Conservation (phyloP, 441 rosid genomes). For the Adansonia rubrostipa region DNA sequence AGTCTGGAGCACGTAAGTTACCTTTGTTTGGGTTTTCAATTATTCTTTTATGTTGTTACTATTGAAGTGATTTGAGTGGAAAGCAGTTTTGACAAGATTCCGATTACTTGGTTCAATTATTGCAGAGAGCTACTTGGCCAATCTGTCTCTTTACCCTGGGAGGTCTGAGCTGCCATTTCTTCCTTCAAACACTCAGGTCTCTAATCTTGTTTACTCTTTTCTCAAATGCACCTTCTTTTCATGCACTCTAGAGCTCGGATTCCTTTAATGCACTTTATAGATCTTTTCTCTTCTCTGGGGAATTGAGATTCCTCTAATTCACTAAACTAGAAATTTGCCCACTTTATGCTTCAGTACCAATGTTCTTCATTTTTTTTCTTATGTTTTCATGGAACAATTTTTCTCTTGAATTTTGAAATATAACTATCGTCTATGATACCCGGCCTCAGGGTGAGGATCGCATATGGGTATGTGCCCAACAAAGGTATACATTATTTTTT, state of each 20-base stretch:
- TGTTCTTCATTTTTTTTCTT: neutral
- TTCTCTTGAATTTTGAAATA: neutral
- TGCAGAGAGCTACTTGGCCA: conserved; percentile 88
- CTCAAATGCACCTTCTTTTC: conserved; percentile 2
- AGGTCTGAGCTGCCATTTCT: conserved; percentile 20
- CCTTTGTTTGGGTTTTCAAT: neutral
- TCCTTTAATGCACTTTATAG: neutral
- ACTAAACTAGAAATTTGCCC: neutral
- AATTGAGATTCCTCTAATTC: neutral
- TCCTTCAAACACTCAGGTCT: conserved; percentile 68
- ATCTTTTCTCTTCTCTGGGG: neutral
- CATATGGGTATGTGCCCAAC: no score
- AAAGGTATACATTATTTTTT: no score
- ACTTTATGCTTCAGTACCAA: no score
- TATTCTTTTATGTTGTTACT: conserved; percentile 15
- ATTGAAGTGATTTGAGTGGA: neutral
- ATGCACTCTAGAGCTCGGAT: conserved; percentile 3
- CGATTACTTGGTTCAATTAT: conserved; percentile 10
- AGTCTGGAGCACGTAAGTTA: conserved; percentile 72
- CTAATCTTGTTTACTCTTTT: conserved; percentile 17
- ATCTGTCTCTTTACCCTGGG: conserved; percentile 66
- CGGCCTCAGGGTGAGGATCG: no score
- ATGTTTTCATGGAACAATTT: conserved; percentile 4
- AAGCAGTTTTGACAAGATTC: neutral
- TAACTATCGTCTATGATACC: neutral